A percentile compares a stretch with the other conserved stretches of the same genome.
These are phyloP conservation scores for Irpex rosettiformis DNA, from an alignment of 1,284 basidiomycete species.

Conservation along the genomic window DNA sequence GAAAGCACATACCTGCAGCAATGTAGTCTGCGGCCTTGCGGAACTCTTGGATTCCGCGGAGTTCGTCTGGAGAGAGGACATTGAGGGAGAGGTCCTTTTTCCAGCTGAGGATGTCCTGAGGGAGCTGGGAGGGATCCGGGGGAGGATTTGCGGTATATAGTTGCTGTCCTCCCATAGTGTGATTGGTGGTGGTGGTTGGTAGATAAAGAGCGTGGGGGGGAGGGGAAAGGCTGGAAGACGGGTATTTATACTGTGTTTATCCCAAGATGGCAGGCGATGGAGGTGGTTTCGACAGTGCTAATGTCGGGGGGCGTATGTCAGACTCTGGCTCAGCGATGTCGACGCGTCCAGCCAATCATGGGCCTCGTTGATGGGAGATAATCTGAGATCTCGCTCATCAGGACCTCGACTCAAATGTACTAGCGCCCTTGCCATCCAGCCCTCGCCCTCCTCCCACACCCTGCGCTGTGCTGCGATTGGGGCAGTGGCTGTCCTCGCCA, in stretches of 20 bases:
- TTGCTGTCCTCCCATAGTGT: constrained; percentile 54
- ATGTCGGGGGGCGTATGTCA: too few species aligned
- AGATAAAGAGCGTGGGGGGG: not conserved
- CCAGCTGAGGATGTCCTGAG: constrained; percentile 45
- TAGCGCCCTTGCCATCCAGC: not conserved
- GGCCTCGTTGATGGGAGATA: not conserved
- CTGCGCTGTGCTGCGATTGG: too few species aligned
- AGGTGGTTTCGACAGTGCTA: too few species aligned
- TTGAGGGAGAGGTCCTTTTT: constrained; percentile 41
- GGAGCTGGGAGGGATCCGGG: constrained; percentile 56
- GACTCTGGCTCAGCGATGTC: too few species aligned
- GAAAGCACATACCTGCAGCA: constrained; percentile 56
- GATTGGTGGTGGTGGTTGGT: constrained; percentile 2
- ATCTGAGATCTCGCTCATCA: not conserved
- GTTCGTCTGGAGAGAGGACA: constrained; percentile 46
- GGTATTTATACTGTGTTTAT: constrained; percentile 17
- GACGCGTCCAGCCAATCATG: not conserved
- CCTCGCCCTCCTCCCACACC: not conserved
- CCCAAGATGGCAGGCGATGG: too few species aligned
- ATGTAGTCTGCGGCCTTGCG: constrained; percentile 62
- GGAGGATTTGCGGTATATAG: constrained; percentile 58
- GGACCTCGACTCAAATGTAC: not conserved
- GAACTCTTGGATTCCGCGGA: constrained; percentile 49
- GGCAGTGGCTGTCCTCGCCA: too few species aligned
- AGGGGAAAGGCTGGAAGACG: too few species aligned